Evolutionary conservation across 306 rosid genomes (phyloP).

Genomic region (Vigna mungo): DNA sequence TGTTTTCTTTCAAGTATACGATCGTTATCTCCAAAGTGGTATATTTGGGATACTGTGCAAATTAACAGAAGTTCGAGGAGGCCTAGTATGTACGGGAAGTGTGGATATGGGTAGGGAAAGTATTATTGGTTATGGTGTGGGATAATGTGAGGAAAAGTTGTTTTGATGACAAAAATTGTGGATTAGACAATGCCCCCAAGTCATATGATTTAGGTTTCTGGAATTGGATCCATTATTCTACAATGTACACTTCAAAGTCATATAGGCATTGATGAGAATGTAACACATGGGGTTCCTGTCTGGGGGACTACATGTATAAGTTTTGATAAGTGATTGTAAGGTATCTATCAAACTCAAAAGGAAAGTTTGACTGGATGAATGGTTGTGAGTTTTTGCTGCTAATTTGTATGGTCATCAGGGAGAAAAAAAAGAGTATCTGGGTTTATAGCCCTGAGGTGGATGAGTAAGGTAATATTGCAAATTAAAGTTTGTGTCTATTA

Average conservation of each 20-base stretch:
- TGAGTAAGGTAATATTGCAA: neutral
- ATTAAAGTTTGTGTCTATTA: neutral
- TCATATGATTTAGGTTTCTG: neutral
- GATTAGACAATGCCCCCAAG: neutral
- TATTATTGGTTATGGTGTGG: neutral
- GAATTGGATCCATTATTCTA: neutral
- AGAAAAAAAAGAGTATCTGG: neutral
- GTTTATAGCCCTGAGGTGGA: neutral
- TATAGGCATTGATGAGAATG: neutral
- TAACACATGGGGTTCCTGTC: neutral
- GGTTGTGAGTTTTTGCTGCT: neutral
- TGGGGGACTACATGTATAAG: neutral
- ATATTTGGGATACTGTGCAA: slow-evolving; percentile 2
- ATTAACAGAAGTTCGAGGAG: slow-evolving; percentile 18
- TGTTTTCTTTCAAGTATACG: neutral
- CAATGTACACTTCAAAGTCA: neutral
- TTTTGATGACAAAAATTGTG: neutral
- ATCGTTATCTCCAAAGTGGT: neutral
- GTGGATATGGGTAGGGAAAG: neutral
- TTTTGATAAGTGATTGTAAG: neutral
- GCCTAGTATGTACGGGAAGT: neutral
- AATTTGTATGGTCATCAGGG: neutral
- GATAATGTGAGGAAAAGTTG: neutral
- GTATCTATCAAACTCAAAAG: neutral
- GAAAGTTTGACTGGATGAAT: neutral